Base-by-base conservation (phyloP, 192 early-diverging fungal species). In the Entomortierella chlamydospora region DNA sequence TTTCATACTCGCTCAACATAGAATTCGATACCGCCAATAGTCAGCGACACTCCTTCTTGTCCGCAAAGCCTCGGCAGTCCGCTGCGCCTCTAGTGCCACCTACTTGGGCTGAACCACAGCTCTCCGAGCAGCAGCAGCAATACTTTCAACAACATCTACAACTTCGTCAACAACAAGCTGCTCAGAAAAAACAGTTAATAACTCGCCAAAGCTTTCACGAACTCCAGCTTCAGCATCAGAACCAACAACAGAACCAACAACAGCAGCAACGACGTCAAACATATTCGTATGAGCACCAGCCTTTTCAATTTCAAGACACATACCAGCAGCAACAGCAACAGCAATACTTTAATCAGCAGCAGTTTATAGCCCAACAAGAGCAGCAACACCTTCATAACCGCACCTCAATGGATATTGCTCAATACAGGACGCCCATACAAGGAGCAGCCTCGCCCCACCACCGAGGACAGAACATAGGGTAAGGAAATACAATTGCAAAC, bases 391-490 rank as follows among this genome's bases (percentile, higher is more conserved):
- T 17, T 0, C 56, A 47, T n/a, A 65, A 54, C 28, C 31, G 51
- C 29, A 18, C 58, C 25, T 34, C 31, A 18, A 61, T 55, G 57
- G 73, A 62, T 20, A 68, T 62, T 57, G 45, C 64, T 0, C 66
- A 57, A 28, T 68, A 59, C 55, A 58, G 58, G 29, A 67, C 64
- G 7, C 43, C 72, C 9, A 37, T 50, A 17, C 62, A 60, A 25
- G 61, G 61, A 15, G 45, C 63, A 18, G 64, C 55, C 12, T 68
- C 72, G 18, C 43, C 73, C 4, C 64, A 64, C 18, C 73, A 57
- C 45, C 64, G 60, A 29, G 59, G 56, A 10, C 73, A 77, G 52
- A 70, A 63, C 39, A 57, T 58, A 54, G 68, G 76, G 76, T 79
- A 61, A 78, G 66, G 12, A 71, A 53, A 4, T 15, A 18, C 17